Percentiles rank a stretch among this genome's conserved stretches.
These are phyloP conservation scores for Phialophora macrospora DNA, from an alignment of 2,329 filamentous ascomycete genomes.

Conservation along the genomic window DNA sequence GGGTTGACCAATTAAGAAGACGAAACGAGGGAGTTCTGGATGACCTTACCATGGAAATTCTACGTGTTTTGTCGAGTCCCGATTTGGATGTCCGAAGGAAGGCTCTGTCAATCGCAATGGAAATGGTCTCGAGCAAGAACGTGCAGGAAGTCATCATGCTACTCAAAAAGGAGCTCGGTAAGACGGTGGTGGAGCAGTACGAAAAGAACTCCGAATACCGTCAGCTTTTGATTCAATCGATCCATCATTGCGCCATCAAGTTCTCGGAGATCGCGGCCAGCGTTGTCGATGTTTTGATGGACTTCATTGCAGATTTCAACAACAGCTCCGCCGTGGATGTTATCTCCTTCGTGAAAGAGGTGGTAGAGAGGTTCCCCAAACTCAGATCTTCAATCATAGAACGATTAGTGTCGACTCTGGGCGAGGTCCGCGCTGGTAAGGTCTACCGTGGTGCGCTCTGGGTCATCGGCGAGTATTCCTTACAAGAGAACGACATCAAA, in stretches of 20 bases:
- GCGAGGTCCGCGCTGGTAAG: conserved; percentile 93
- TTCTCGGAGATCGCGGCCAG: conserved; percentile 98
- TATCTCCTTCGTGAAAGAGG: conserved; percentile 98
- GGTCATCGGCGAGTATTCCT: conserved; percentile 96
- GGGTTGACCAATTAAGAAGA: conserved; percentile 83
- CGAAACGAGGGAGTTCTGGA: conserved; percentile 91
- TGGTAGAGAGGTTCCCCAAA: conserved; percentile 95
- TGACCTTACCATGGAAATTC: conserved; percentile 94
- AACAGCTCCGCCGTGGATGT: conserved; percentile 96
- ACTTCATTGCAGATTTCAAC: conserved; percentile 98
- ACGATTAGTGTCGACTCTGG: conserved; percentile 84
- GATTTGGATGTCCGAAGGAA: conserved; percentile 96
- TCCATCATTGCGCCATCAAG: conserved; percentile 98
- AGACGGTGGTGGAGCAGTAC: conserved; percentile 97
- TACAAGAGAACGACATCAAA: conserved; percentile 90
- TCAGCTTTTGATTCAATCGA: conserved; percentile 92
- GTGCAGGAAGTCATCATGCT: conserved; percentile 96
- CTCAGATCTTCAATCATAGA: conserved; percentile 85
- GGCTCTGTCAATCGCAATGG: conserved; percentile 84
- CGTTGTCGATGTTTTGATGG: conserved; percentile 96
- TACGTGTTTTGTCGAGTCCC: conserved; percentile 90
- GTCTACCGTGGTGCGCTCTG: conserved; percentile 95
- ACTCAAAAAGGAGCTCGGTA: conserved; percentile 94
- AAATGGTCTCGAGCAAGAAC: conserved; percentile 99
- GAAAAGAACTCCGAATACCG: conserved; percentile 98